phyloP scores from a whole-genome alignment of 306 rosid species.

The Neltuma alba region DNA sequence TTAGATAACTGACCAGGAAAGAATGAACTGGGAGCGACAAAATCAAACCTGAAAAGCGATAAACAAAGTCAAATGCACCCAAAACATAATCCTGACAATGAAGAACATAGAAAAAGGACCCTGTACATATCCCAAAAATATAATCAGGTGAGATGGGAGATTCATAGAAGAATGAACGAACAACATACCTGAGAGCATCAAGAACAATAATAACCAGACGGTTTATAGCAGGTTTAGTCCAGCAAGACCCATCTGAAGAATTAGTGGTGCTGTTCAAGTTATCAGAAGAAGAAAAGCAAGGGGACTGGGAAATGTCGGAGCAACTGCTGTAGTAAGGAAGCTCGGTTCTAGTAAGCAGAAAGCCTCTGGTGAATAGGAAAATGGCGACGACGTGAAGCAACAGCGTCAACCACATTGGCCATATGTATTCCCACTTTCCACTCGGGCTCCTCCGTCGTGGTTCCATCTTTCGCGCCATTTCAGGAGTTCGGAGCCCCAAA shows the following conservation, averaged over 20 bases:
- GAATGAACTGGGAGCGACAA: slow-evolving; percentile 87
- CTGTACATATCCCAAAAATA: not conserved
- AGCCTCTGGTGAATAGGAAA: slow-evolving; percentile 77
- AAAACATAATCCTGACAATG: not conserved
- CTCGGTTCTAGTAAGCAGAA: slow-evolving; percentile 89
- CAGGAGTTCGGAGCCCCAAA: not conserved
- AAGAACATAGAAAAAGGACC: not conserved
- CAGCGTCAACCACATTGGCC: slow-evolving; percentile 70
- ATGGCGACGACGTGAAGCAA: slow-evolving; percentile 63
- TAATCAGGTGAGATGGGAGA: not conserved
- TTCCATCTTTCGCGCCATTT: slow-evolving; percentile 24
- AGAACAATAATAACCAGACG: slow-evolving; percentile 75
- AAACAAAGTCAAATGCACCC: not conserved
- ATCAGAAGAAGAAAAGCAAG: slow-evolving; percentile 52
- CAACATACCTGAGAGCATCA: slow-evolving; percentile 73
- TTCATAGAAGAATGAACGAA: not conserved
- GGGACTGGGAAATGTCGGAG: slow-evolving; percentile 67
- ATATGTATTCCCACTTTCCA: slow-evolving; percentile 49
- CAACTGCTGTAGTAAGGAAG: slow-evolving; percentile 78
- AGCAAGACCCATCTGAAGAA: slow-evolving; percentile 47
- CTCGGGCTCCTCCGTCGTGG: slow-evolving; percentile 29
- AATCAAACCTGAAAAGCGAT: slow-evolving; percentile 72
- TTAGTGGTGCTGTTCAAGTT: slow-evolving; percentile 24
- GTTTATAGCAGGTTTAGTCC: slow-evolving; percentile 70
- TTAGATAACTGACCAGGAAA: slow-evolving; percentile 59